These are phyloP conservation scores for Phytophthora pinifolia DNA, from an alignment of 352 stramenopile genomes.

Conservation along the genomic window DNA sequence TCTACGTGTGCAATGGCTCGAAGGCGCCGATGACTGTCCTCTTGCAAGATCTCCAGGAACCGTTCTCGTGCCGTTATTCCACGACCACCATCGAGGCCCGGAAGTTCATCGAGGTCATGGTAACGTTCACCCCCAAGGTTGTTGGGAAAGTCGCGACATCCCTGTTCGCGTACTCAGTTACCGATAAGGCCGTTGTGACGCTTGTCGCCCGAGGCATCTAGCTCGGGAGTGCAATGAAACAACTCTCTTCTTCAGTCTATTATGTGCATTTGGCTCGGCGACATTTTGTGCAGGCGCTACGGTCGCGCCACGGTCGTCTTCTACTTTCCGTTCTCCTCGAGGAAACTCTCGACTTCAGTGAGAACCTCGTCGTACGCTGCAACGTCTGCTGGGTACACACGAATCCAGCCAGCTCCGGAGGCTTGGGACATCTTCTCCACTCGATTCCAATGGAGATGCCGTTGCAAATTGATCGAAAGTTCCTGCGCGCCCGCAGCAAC, in stretches of 20 bases:
- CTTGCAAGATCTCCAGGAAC: slow-evolving; percentile 72
- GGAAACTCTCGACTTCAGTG: slow-evolving; percentile 69
- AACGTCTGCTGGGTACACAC: slow-evolving; percentile 82
- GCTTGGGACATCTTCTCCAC: slow-evolving; percentile 89
- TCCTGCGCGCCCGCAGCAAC: slow-evolving; percentile 84
- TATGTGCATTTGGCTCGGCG: slow-evolving; percentile 17
- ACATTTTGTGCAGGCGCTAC: slow-evolving; percentile 21
- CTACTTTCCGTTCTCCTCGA: slow-evolving; percentile 51
- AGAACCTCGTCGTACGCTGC: slow-evolving; percentile 77
- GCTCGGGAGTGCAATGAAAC: slow-evolving; percentile 7
- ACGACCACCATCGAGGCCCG: slow-evolving; percentile 77
- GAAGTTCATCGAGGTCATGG: slow-evolving; percentile 85
- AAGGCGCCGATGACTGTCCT: slow-evolving; percentile 83
- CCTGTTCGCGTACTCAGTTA: slow-evolving; percentile 79
- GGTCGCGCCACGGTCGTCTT: slow-evolving; percentile 23
- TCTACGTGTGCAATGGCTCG: slow-evolving; percentile 88
- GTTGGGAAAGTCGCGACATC: slow-evolving; percentile 80
- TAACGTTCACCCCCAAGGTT: slow-evolving; percentile 78
- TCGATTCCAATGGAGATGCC: slow-evolving; percentile 87
- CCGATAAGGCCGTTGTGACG: slow-evolving; percentile 77
- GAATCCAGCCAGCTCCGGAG: slow-evolving; percentile 82
- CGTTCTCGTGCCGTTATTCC: slow-evolving; percentile 74
- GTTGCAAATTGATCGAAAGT: slow-evolving; percentile 86
- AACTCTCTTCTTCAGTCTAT: slow-evolving; percentile 24
- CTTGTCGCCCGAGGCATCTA: slow-evolving; percentile 73